A percentile compares a stretch with the other conserved stretches of the same genome.
These are phyloP conservation scores for Drechslerella dactyloides DNA, from an alignment of 2,329 filamentous ascomycete genomes.

Conservation along the genomic window DNA sequence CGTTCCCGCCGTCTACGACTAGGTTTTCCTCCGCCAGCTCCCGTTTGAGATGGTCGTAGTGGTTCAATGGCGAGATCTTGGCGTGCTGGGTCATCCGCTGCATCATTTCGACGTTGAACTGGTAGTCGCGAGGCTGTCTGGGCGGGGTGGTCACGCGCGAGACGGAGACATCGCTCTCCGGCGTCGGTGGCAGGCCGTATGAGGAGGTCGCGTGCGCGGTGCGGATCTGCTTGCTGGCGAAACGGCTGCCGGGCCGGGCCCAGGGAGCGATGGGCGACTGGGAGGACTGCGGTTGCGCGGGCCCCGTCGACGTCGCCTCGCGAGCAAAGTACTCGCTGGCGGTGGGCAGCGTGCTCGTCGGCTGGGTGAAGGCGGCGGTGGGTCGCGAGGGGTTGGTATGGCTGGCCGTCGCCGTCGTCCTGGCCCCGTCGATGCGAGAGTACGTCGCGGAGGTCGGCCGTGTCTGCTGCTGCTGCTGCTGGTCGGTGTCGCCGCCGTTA, in stretches of 20 bases:
- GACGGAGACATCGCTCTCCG: conserved; percentile 45
- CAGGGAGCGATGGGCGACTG: conserved; percentile 33
- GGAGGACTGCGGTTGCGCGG: not conserved
- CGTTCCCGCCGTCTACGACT: conserved; percentile 33
- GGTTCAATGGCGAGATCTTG: conserved; percentile 45
- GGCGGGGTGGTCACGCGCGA: conserved; percentile 41
- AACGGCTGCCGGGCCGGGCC: conserved; percentile 23
- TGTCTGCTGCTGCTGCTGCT: not conserved
- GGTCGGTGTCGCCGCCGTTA: conserved; percentile 14
- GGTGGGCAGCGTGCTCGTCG: conserved; percentile 18
- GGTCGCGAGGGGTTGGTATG: conserved; percentile 5
- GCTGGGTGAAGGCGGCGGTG: not conserved
- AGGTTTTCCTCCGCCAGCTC: conserved; percentile 41
- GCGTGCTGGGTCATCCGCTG: conserved; percentile 49
- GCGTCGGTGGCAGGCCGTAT: conserved; percentile 45
- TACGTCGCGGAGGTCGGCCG: conserved; percentile 15
- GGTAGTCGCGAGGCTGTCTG: conserved; percentile 34
- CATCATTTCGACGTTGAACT: conserved; percentile 49
- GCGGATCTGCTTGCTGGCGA: conserved; percentile 21
- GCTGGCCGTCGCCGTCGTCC: too few species aligned
- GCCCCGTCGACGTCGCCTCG: conserved; percentile 16
- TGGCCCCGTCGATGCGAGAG: conserved; percentile 30
- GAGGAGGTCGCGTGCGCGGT: conserved; percentile 24
- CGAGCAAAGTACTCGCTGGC: conserved; percentile 39
- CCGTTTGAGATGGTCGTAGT: conserved; percentile 28